phyloP scores from a whole-genome alignment of 306 rosid species.

The Coriaria nepalensis region DNA sequence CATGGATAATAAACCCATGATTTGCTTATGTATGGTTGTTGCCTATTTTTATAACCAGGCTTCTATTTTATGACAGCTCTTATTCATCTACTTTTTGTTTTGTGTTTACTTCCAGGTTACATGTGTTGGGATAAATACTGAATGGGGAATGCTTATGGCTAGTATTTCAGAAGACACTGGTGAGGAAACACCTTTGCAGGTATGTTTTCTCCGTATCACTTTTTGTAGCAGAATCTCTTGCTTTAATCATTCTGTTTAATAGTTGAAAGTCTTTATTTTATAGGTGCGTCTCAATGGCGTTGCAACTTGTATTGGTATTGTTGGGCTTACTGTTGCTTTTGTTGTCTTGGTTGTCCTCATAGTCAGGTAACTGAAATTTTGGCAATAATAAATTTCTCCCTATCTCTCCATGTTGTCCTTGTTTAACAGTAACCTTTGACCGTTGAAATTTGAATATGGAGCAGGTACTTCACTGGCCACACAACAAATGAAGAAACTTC shows the following conservation, averaged over 20 bases:
- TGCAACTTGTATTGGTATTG: conserved; percentile 88
- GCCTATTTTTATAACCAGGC: too few species aligned
- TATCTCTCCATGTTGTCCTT: background rate
- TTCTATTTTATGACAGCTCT: too few species aligned
- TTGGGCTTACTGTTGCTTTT: conserved; percentile 85
- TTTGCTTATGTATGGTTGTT: too few species aligned
- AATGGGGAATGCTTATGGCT: conserved; percentile 99
- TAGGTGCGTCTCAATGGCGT: conserved; percentile 96
- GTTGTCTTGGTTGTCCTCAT: conserved; percentile 62
- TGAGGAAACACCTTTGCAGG: conserved; percentile 99
- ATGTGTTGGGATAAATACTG: conserved; percentile 87
- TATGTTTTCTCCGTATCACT: conserved; percentile 10
- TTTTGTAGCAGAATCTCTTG: background rate
- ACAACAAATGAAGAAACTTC: conserved; percentile 19
- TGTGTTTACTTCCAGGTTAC: conserved; percentile 42
- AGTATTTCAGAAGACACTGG: conserved; percentile 96
- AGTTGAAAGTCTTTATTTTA: conserved; percentile 9
- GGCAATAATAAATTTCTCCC: background rate
- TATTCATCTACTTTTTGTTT: background rate
- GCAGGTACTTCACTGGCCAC: conserved; percentile 89
- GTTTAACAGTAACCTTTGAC: background rate
- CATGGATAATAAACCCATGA: too few species aligned
- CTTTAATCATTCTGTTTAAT: conserved; percentile 9
- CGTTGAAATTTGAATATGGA: conserved; percentile 9
- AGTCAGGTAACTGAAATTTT: conserved; percentile 42